Base-by-base conservation (phyloP, 495 filamentous ascomycete genomes). In the Hamigera avellanea region DNA sequence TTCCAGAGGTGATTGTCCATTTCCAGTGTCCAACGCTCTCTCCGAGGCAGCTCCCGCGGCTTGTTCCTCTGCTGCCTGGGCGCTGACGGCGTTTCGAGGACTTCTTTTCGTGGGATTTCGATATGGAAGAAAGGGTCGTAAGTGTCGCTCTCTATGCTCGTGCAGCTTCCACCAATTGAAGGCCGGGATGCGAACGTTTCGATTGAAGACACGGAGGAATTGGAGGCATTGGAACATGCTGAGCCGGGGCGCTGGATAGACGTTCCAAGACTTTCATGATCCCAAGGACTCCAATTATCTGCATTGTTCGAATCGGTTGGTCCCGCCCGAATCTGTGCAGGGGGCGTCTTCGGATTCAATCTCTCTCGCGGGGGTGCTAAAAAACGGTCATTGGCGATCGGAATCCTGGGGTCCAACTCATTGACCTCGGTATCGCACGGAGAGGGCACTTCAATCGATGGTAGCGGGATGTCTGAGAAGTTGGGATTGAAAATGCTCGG, bases 1-100 rank as follows among this genome's bases (percentile, higher is more conserved):
- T 82, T 77, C 93, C 93, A 96, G 19, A 98, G 59, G 52, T 98
- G 91, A 25, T 80, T 77, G 57, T 88, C 87, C 85, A 93, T 93
- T 14, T 86, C 81, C 31, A 78, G 72, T 2, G 83, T 93, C 87
- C 88, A 98, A 19, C 57, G 46, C 9, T 58, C 61, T 42, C 55
- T 56, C 19, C 44, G 19, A 6, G 19, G 27, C 12, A 9, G 37
- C 27, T 38, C 42, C 37, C 26, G 42, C 12, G 45, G 32, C 19
- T 48, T 57, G n/a, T 52, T 43, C 16, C 17, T 39, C 14, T 42
- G 43, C 18, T 41, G 51, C 35, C 54, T 52, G 4, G 49, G 46
- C 2, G 32, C 23, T 26, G 58, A 36, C 8, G 60, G 50, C 14
- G 65, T 48, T 33, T 64, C 54, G 14, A 48, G 35, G 12, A 51